Conservation (phyloP, 768 basidiomycete genomes). For the Infundibulicybe gibba region DNA sequence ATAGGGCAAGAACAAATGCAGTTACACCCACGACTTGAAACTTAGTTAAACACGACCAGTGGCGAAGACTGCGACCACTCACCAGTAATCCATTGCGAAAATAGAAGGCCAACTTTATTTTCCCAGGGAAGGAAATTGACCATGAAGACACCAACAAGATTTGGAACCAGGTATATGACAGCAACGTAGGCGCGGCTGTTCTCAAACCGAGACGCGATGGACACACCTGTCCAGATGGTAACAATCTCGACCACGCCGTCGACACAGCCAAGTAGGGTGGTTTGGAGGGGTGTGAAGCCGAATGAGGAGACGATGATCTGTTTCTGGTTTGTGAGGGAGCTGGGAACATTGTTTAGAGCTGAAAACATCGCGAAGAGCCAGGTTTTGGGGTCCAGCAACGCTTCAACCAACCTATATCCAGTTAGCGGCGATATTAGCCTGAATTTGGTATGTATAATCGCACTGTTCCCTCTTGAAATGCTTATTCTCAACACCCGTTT, state of each 20-base stretch:
- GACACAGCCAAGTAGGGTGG: slow-evolving; percentile 66
- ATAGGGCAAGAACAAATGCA: slow-evolving; percentile 55
- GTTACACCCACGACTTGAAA: slow-evolving; percentile 14
- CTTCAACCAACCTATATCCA: slow-evolving; percentile 57
- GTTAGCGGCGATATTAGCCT: neutral
- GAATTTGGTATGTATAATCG: slow-evolving; percentile 23
- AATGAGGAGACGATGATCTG: slow-evolving; percentile 62
- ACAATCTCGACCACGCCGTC: slow-evolving; percentile 64
- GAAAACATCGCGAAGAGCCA: slow-evolving; percentile 75
- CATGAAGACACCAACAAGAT: slow-evolving; percentile 58
- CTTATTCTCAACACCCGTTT: slow-evolving; percentile 83
- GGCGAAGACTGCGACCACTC: slow-evolving; percentile 2
- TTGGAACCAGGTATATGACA: slow-evolving; percentile 60
- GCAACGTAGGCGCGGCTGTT: slow-evolving; percentile 65
- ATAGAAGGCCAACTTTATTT: slow-evolving; percentile 63
- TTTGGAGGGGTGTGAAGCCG: slow-evolving; percentile 61
- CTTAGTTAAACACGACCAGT: neutral
- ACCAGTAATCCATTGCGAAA: slow-evolving; percentile 54
- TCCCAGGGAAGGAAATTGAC: slow-evolving; percentile 63
- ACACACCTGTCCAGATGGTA: slow-evolving; percentile 67
- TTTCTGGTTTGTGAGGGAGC: slow-evolving; percentile 60
- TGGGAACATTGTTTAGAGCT: slow-evolving; percentile 58
- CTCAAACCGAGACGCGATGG: slow-evolving; percentile 47
- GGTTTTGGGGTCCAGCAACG: slow-evolving; percentile 65
- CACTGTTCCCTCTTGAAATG: slow-evolving; percentile 78